A percentile compares a stretch with the other conserved stretches of the same genome.
These are phyloP conservation scores for Dendrobium chrysotoxum DNA, from an alignment of 106 monocot genomes.

Conservation along the genomic window DNA sequence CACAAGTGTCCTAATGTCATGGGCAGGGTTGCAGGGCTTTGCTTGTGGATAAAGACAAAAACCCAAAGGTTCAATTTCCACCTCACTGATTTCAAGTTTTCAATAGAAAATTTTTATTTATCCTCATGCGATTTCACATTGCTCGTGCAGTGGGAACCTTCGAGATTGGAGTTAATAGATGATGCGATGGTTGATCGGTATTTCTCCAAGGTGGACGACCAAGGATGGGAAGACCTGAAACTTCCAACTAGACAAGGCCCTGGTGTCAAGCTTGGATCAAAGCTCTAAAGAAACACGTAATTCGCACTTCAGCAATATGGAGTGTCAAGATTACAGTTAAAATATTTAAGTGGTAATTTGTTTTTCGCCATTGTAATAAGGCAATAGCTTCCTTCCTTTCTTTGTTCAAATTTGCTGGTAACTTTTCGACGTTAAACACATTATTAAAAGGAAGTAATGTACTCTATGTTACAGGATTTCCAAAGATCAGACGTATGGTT, in stretches of 20 bases:
- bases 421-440: no score
- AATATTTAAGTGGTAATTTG: neutral
- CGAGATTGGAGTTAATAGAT: slow-evolving; percentile 49
- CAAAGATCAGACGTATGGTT: no score
- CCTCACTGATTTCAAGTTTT: neutral
- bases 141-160: slow-evolving; percentile 74
- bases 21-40: slow-evolving; percentile 84
- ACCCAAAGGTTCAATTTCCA: slow-evolving; percentile 60
- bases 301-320: neutral
- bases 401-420: no score
- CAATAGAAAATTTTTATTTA: neutral
- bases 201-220: slow-evolving; percentile 55
- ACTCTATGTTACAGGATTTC: no score
- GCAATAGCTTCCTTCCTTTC: no score
- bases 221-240: slow-evolving; percentile 65
- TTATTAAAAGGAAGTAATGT: no score
- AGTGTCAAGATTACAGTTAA: neutral
- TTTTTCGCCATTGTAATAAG: neutral
- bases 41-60: slow-evolving; percentile 77
- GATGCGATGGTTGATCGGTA: slow-evolving; percentile 49
- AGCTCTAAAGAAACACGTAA: slow-evolving; percentile 21
- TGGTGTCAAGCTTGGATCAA: slow-evolving; percentile 18
- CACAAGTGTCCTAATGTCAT: neutral
- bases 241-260: slow-evolving; percentile 31
- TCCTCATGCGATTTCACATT: neutral